These are phyloP conservation scores for Penicillium roqueforti DNA, from an alignment of 495 filamentous ascomycete genomes.

Conservation along the genomic window DNA sequence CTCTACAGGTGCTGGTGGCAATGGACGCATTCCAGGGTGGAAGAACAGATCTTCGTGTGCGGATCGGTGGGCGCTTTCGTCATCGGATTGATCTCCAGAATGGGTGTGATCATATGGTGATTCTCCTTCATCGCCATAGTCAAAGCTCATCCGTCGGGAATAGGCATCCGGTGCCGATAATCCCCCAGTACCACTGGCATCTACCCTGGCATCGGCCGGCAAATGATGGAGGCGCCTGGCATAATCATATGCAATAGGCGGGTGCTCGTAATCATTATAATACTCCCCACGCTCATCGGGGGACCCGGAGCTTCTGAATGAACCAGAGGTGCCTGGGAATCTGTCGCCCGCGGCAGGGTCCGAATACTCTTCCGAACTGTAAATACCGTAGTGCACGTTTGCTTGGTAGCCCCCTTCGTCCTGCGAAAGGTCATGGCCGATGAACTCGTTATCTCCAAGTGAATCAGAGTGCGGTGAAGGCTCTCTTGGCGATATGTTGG, in stretches of 20 bases:
- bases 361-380: slow-evolving; percentile 19
- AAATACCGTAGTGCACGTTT: slow-evolving; percentile 61
- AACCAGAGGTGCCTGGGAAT: slow-evolving; percentile 22
- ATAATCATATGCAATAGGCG: slow-evolving; percentile 43
- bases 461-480: slow-evolving; percentile 14
- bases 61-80: slow-evolving; percentile 54
- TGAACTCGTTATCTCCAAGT: slow-evolving; percentile 62
- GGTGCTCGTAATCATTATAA: slow-evolving; percentile 42
- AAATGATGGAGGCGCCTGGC: slow-evolving; percentile 61
- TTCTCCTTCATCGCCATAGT: slow-evolving; percentile 79
- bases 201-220: slow-evolving; percentile 54
- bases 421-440: slow-evolving; percentile 64
- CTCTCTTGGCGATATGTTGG: slow-evolving; percentile 18
- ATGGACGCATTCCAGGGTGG: slow-evolving; percentile 77
- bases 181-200: slow-evolving; percentile 82
- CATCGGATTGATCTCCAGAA: slow-evolving; percentile 50
- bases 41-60: slow-evolving; percentile 89
- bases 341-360: slow-evolving; percentile 15
- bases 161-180: slow-evolving; percentile 66
- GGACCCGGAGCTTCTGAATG: slow-evolving; percentile 37
- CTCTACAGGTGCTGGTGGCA: slow-evolving; percentile 72
- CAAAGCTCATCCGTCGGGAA: slow-evolving; percentile 73
- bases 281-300: slow-evolving; percentile 30
- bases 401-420: slow-evolving; percentile 73
- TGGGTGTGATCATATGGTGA: slow-evolving; percentile 46